phyloP scores from a whole-genome alignment of 768 basidiomycete species.

The Daedaleopsis sinensis region DNA sequence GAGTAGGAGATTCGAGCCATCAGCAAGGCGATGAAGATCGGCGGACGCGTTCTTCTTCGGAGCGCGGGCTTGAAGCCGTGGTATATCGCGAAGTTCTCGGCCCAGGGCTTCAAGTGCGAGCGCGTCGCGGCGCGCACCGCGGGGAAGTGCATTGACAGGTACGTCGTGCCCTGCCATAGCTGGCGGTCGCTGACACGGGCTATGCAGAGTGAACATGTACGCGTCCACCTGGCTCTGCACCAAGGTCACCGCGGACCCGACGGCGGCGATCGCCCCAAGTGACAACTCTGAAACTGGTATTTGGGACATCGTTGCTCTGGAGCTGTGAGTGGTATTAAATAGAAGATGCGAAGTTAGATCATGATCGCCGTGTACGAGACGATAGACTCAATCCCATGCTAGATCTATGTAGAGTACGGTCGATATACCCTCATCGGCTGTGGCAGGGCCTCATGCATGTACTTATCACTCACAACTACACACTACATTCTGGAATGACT shows the following conservation, averaged over 20 bases:
- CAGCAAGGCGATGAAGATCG: constrained; percentile 23
- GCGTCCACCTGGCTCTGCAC: constrained; percentile 25
- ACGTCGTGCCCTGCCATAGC: not conserved
- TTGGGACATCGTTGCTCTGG: not conserved
- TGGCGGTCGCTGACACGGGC: not conserved
- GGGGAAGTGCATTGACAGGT: constrained; percentile 22
- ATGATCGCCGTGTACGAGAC: not conserved
- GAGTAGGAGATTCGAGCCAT: constrained; percentile 18
- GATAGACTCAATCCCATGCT: not conserved
- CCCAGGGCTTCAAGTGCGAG: constrained; percentile 20
- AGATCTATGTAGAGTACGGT: not conserved
- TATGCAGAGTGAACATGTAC: constrained; percentile 22
- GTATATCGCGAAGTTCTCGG: constrained; percentile 21
- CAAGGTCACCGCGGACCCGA: constrained; percentile 16
- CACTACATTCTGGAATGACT: no score
- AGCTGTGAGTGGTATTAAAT: not conserved
- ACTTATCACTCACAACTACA: no score
- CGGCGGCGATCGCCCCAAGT: not conserved
- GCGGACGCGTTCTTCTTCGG: constrained; percentile 21
- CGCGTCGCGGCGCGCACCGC: constrained; percentile 16
- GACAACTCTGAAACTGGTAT: not conserved
- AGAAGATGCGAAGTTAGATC: not conserved
- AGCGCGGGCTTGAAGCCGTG: constrained; percentile 20
- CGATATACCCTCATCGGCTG: not conserved
- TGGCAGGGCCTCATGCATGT: not conserved